Conservation (phyloP, 2,329 filamentous ascomycete species). For the Uncinocarpus reesii region DNA sequence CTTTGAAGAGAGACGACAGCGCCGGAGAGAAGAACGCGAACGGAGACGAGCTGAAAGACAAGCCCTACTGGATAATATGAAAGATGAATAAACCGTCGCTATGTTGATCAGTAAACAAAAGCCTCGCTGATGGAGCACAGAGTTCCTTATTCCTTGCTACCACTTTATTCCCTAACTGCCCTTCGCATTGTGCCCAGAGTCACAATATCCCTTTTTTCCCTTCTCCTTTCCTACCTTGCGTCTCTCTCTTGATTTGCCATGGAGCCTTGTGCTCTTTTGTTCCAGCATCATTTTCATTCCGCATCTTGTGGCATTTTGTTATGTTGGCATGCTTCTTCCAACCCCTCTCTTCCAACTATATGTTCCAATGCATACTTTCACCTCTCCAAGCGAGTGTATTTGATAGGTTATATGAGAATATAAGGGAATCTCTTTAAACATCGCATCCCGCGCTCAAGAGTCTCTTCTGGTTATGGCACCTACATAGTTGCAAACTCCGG, state of each 20-base stretch:
- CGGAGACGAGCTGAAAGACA: slow-evolving; percentile 19
- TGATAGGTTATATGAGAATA: background rate
- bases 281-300: background rate
- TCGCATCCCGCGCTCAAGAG: no score
- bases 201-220: background rate
- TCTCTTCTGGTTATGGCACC: no score
- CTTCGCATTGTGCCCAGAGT: background rate
- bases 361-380: background rate
- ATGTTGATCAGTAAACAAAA: background rate
- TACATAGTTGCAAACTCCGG: no score
- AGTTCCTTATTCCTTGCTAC: background rate
- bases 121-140: background rate
- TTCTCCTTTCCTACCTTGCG: background rate
- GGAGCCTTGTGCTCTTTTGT: background rate
- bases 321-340: no score
- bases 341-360: background rate
- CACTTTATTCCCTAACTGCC: background rate
- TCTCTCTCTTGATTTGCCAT: background rate
- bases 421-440: background rate
- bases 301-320: background rate
- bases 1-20: slow-evolving; percentile 19
- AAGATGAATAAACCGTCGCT: slow-evolving; percentile 10
- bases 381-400: background rate
- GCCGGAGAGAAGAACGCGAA: slow-evolving; percentile 23
- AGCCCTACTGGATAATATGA: slow-evolving; percentile 12